phyloP scores from a whole-genome alignment of 2,329 filamentous ascomycete genomes.

The Leptographium lundbergii region DNA sequence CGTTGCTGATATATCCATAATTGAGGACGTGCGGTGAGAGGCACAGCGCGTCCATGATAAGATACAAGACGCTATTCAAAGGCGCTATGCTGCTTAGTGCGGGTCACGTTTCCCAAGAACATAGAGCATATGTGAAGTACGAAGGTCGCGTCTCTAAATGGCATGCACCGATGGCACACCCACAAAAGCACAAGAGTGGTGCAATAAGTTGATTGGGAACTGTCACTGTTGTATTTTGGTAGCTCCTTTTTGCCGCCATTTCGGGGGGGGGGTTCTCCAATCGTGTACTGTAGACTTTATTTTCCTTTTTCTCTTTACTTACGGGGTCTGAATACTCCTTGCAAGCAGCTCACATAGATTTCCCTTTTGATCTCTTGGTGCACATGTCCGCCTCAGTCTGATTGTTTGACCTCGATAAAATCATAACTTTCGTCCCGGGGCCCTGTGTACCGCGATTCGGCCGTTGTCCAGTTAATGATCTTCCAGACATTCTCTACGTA shows the following conservation, averaged over 20 bases:
- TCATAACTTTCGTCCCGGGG: conserved; percentile 30
- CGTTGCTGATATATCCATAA: neutral
- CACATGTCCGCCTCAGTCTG: neutral
- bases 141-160: neutral
- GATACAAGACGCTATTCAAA: neutral
- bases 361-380: neutral
- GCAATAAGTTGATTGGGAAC: neutral
- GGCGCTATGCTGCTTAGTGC: neutral
- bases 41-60: neutral
- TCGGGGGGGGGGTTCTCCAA: neutral
- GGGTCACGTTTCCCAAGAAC: neutral
- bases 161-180: neutral
- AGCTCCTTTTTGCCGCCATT: neutral
- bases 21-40: neutral
- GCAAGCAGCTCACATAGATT: neutral
- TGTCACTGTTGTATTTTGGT: too few species aligned
- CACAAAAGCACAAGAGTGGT: neutral
- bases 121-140: neutral
- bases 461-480: conserved; percentile 64
- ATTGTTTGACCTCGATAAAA: conserved; percentile 20
- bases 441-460: conserved; percentile 48
- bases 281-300: neutral
- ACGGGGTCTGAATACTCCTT: neutral
- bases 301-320: neutral
- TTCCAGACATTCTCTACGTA: conserved; percentile 69